phyloP scores from a whole-genome alignment of 2,329 filamentous ascomycete species.

The Tolypocladium nubicola region DNA sequence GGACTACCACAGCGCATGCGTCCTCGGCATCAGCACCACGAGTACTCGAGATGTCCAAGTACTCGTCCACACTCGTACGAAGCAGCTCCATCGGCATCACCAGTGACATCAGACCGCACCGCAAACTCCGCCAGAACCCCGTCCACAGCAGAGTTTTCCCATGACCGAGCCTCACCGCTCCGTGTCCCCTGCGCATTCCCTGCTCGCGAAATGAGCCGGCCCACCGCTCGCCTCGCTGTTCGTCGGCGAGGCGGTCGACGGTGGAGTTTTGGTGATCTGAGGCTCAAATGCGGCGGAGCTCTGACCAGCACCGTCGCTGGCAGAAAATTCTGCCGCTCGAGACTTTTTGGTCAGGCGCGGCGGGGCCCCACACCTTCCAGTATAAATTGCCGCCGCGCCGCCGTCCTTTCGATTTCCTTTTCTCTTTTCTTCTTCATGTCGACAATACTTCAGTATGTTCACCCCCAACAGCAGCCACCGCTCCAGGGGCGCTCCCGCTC shows the following conservation, averaged over 20 bases:
- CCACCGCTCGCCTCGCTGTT: background rate
- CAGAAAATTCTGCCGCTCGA: constrained; percentile 10
- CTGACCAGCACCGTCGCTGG: background rate
- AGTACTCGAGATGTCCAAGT: background rate
- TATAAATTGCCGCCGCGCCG: constrained; percentile 30
- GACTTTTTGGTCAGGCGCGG: constrained; percentile 9
- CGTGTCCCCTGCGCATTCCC: background rate
- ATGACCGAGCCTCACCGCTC: background rate
- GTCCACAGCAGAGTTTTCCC: background rate
- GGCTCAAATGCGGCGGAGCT: background rate
- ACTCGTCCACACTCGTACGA: background rate
- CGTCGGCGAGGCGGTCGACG: background rate
- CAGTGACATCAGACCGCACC: no score
- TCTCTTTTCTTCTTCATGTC: constrained; percentile 46
- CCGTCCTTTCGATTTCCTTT: constrained; percentile 24
- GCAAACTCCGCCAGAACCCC: background rate
- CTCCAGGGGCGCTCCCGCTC: no score
- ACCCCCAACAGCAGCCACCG: constrained; percentile 18
- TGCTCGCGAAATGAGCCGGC: background rate
- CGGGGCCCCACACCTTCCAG: background rate
- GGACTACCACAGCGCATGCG: no score
- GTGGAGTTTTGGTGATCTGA: background rate
- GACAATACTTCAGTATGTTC: constrained; percentile 49
- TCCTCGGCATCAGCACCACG: background rate
- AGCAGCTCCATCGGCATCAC: background rate